Evolutionary conservation across 2,329 filamentous ascomycete genomes (phyloP), one percentile per base, ranked within the genome.

Genomic region (Pestalotiopsis sp.): DNA sequence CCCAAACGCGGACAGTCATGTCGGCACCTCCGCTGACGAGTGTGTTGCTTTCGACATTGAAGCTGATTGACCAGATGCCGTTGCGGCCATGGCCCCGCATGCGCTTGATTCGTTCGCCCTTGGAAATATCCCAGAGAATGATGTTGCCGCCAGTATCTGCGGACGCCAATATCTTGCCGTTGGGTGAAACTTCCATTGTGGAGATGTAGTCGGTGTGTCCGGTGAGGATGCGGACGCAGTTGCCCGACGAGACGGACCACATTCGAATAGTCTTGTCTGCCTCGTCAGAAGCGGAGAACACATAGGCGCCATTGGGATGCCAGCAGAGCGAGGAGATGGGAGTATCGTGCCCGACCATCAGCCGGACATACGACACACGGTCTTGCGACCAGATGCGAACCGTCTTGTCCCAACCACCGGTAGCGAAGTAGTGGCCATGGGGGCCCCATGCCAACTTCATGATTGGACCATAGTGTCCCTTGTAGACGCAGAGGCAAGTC

Each of bases 51-150:
- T 99, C 96, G 20, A 94, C 93, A 72, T 92, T 96, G 87, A 97
- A 99, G 77, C 92, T 93, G 1, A 99, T 85, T 4, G 93, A 96
- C 89, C 94, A 97, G 72, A 99, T 94, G 10, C 95, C 95, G 44
- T 94, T 94, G 77, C 97, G 96, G 44, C 91, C 94, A 75, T 99
- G 96, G 3, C 96, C 96, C 57, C 94, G 92, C 83, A 97, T 97
- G 58, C 94, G 91, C 85, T 99, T 99, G 75, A 96, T 90, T 24
- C 93, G 88, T 22, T 90, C 89, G 4, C 94, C 96, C 65, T 93
- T 92, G n/a, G 89, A 89, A 20, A 99, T 87, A 75, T 97, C 94
- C 96, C 96, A 99, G 68, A 99, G 88, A 73, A 97, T 89, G 69
- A 99, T 98, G 70, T 92, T 94, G 40, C 96, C 96, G 4, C 91